Base-by-base conservation (phyloP, 352 stramenopile genomes). In the Globisporangium echinulatum region DNA sequence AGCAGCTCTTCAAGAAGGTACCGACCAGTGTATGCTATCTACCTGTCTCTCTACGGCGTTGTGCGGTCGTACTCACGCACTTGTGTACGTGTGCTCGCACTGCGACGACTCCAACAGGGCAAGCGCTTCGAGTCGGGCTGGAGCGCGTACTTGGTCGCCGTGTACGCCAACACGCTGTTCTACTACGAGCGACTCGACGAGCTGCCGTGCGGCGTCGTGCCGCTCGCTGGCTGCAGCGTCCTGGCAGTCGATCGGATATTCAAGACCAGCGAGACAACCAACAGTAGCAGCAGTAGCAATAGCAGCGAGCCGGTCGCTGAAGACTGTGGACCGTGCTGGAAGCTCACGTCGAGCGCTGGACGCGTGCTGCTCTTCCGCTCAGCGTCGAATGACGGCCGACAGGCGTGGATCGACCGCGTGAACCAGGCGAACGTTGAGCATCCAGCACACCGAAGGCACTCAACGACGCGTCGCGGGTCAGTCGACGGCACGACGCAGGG, bases 271-370 rank as follows among this genome's bases (percentile, higher is more conserved):
- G 67, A 70, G 36, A 69, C 71, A 39, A 62, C 63, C 40, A 73
- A 72, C 49, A 59, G 65, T 40, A 44, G 40, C 11, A 70, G 70
- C 39, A 62, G 65, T 38, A 71, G 72, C 49, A 58, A 62, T 40
- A 54, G 64, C 17, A 46, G 50, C 37, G 66, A 78, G 46, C 54
- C 49, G 42, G 13, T 49, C 0, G 70, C 67, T 1, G 80, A 88
- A 13, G 76, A 85, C 17, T 90, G 80, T 25, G 81, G 81, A 1
- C 78, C 78, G 40, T 90, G 81, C 70, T 90, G 78, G 77, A 88
- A 90, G 57, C 15, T 90, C 48, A 88, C 74, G 62, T 85, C 76
- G 8, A 73, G 56, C 38, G 69, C 66, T 10, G 76, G 75, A 0
- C 76, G 81, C 10, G 73, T 86, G 50, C 53, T 90, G 47, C 69